Base-by-base conservation (phyloP, 2,329 filamentous ascomycete genomes). In the Neopestalotiopsis sp. region DNA sequence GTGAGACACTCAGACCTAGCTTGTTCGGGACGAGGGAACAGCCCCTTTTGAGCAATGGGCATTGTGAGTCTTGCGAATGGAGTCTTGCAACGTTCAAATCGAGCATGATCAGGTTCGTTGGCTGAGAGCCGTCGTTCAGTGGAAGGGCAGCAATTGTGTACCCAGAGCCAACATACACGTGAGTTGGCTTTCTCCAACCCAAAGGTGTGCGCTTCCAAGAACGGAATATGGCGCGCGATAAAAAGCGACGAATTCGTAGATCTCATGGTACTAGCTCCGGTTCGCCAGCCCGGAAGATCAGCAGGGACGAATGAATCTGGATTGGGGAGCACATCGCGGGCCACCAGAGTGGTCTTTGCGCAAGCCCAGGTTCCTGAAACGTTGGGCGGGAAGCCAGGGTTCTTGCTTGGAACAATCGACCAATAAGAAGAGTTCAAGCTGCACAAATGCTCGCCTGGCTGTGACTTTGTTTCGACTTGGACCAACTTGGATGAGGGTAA, bases 341-440 rank as follows among this genome's bases (percentile, higher is more conserved):
- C 30, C n/a, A 40, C 49, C 10, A 20, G 5, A 34, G 28, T 28
- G 61, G 61, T 64, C 61, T 30, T 49, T 64, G 61, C 61, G 42
- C 45, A 45, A 30, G 61, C 17, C 34, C n/a, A 17, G 57, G 38
- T 60, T 69, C 45, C 72, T 76, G 75, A 77, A 77, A 77, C 75
- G 70, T 66, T 70, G 67, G 70, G 67, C 40, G 71, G 70, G 68
- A 60, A 59, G 67, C 72, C 74, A 72, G 75, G 71, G 64, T 30
- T 30, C 38, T 68, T 56, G 32, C n/a, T 58, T 67, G 49, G 71
- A 74, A 73, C 70, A 70, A 45, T 14, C 24, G 61, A 9, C 75
- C 75, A 77, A 77, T 76, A 58, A 71, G n/a, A 65, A 42, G 67
- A 67, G 69, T 66, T 67, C 67, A 40, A 40, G 20, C 30, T 28